A percentile compares a stretch with the other conserved stretches of the same genome.
Evolutionary conservation across 257 asterid genomes (phyloP).

Genomic region (Fraxinus pennsylvanica): DNA sequence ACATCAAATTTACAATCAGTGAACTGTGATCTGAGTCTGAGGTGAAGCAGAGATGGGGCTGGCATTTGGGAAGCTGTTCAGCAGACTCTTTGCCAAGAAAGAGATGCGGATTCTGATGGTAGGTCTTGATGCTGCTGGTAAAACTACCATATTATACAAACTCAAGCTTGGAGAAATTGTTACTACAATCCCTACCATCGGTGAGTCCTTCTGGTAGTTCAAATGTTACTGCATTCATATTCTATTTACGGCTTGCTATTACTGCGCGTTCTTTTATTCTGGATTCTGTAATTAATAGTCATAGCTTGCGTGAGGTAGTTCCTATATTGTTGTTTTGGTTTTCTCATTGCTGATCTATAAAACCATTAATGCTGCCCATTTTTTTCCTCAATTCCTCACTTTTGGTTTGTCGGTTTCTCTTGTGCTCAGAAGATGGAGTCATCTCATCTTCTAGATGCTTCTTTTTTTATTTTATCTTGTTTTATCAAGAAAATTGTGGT

Average conservation of each 20-base stretch:
- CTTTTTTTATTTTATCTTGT: background rate
- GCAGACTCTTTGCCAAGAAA: conserved; percentile 44
- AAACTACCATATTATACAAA: conserved; percentile 45
- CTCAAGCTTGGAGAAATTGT: conserved; percentile 50
- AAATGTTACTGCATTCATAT: background rate
- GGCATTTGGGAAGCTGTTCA: conserved; percentile 44
- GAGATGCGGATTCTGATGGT: conserved; percentile 50
- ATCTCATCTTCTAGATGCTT: background rate
- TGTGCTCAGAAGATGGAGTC: background rate
- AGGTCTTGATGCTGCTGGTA: conserved; percentile 50
- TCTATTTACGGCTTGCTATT: background rate
- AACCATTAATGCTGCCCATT: background rate
- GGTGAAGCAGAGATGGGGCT: conserved; percentile 40
- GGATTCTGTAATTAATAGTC: background rate
- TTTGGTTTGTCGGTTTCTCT: background rate
- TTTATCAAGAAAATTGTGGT: background rate
- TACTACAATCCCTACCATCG: conserved; percentile 44
- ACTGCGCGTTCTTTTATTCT: background rate
- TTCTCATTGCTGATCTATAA: background rate
- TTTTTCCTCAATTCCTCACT: background rate
- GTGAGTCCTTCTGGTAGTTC: conserved; percentile 23
- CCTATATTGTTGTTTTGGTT: background rate
- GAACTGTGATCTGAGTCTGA: conserved; percentile 20
- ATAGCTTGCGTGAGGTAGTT: background rate
- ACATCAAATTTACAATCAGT: conserved; percentile 5